Evolutionary conservation across 768 basidiomycete genomes (phyloP).

Genomic region (Phaeotremella fagi): DNA sequence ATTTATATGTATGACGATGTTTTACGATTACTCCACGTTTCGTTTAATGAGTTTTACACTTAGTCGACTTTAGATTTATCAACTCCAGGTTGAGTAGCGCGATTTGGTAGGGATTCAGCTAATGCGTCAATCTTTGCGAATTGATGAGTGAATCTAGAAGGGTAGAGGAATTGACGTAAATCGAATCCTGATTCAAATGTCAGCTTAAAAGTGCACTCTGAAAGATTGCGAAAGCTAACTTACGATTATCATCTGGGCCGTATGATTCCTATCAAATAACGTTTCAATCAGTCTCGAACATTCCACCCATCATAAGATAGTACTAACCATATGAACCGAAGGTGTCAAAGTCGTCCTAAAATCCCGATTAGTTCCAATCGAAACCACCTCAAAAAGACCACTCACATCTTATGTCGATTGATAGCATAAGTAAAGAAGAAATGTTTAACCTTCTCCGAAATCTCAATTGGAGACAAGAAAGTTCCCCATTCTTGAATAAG

Average conservation of each 20-base stretch:
- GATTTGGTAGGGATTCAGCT: constrained; percentile 63
- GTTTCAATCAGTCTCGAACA: constrained; percentile 5
- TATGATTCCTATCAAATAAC: constrained; percentile 69
- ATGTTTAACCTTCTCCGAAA: constrained; percentile 92
- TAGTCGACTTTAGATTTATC: constrained; percentile 50
- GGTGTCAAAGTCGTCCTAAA: constrained; percentile 43
- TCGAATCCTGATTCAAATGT: constrained; percentile 68
- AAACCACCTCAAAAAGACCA: constrained; percentile 12
- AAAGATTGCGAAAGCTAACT: constrained; percentile 37
- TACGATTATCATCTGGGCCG: constrained; percentile 93
- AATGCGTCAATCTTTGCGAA: constrained; percentile 91
- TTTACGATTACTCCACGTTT: too few relatives aligned
- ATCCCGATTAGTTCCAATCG: not conserved
- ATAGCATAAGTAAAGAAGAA: constrained; percentile 97
- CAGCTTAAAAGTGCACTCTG: not conserved
- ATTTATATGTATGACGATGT: too few relatives aligned
- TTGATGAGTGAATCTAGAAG: constrained; percentile 91
- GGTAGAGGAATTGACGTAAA: constrained; percentile 91
- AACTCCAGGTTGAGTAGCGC: constrained; percentile 34
- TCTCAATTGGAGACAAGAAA: constrained; percentile 77
- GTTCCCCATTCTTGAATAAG: constrained; percentile 89
- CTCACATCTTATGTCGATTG: constrained; percentile 96
- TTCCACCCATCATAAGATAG: not conserved
- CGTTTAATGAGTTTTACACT: too few relatives aligned
- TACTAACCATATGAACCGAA: constrained; percentile 39